These are phyloP conservation scores for Fusarium ambrosium DNA, from an alignment of 2,329 filamentous ascomycete genomes.

Conservation along the genomic window DNA sequence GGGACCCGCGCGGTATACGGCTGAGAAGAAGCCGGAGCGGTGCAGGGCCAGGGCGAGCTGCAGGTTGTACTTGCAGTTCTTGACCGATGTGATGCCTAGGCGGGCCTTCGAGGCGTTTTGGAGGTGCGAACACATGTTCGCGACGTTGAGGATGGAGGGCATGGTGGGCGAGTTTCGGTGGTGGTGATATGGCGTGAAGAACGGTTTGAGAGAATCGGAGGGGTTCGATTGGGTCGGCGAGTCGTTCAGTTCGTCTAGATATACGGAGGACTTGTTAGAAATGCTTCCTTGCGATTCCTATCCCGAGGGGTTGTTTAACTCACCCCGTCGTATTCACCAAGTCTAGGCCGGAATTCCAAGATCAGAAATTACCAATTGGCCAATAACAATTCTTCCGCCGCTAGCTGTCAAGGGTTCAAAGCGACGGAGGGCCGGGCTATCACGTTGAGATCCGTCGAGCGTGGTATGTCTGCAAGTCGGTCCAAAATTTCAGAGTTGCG, in stretches of 20 bases:
- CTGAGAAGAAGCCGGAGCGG: constrained; percentile 84
- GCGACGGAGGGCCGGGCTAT: constrained; percentile 28
- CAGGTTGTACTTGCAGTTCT: constrained; percentile 85
- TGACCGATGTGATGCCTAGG: constrained; percentile 86
- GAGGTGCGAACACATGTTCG: constrained; percentile 88
- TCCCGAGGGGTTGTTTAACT: constrained; percentile 9
- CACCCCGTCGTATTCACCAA: constrained; percentile 24
- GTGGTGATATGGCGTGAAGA: background rate
- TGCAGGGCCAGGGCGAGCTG: constrained; percentile 81
- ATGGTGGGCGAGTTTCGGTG: constrained; percentile 42
- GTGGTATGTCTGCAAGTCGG: constrained; percentile 14
- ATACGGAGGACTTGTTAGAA: constrained; percentile 19
- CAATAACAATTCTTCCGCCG: constrained; percentile 9
- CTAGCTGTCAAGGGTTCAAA: constrained; percentile 13
- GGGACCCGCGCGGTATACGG: constrained; percentile 79
- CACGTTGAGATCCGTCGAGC: constrained; percentile 16
- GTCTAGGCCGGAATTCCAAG: background rate
- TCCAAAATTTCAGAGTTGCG: constrained; percentile 42
- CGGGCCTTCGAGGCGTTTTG: constrained; percentile 90
- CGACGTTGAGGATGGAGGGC: constrained; percentile 75
- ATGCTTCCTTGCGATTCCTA: constrained; percentile 2
- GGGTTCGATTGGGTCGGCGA: background rate
- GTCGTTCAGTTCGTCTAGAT: constrained; percentile 9
- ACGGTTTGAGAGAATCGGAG: background rate
- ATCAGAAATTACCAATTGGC: background rate